Evolutionary conservation across 257 asterid genomes (phyloP).

Genomic region (Ligustrum vulgare): DNA sequence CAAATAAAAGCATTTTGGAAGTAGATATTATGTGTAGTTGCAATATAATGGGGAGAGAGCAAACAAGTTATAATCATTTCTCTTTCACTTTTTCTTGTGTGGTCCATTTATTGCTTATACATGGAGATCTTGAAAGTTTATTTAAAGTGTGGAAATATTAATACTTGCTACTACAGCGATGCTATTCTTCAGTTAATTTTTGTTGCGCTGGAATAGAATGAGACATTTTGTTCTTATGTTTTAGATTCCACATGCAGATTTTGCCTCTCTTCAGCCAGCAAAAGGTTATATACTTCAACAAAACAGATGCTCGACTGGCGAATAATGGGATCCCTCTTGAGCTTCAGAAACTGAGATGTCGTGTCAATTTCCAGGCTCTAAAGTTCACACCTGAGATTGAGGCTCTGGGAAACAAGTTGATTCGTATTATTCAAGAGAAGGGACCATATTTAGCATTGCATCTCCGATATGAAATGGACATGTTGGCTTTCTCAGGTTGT

Average conservation of each 20-base stretch:
- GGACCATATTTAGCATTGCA: slow-evolving; percentile 87
- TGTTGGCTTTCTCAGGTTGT: slow-evolving; percentile 97
- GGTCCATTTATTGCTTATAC: not conserved
- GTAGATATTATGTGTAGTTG: not conserved
- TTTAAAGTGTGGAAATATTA: not conserved
- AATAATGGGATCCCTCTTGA: slow-evolving; percentile 79
- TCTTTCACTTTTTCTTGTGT: not conserved
- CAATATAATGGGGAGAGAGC: not conserved
- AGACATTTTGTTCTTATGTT: slow-evolving; percentile 12
- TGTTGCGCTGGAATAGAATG: too few relatives aligned
- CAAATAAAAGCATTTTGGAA: not conserved
- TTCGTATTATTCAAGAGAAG: slow-evolving; percentile 58
- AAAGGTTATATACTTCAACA: slow-evolving; percentile 84
- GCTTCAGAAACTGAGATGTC: slow-evolving; percentile 86
- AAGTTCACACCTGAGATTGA: slow-evolving; percentile 88
- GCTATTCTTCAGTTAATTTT: not conserved
- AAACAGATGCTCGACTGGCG: slow-evolving; percentile 79
- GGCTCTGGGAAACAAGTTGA: slow-evolving; percentile 77
- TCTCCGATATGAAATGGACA: slow-evolving; percentile 95
- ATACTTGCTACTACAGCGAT: slow-evolving; percentile 7
- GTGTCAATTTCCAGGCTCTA: slow-evolving; percentile 81
- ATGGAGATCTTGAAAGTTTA: not conserved
- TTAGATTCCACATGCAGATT: slow-evolving; percentile 51
- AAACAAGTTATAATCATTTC: not conserved
- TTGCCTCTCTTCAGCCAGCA: slow-evolving; percentile 75